phyloP scores from a whole-genome alignment of 1,284 basidiomycete species.

The Cryptococcus sp. region DNA sequence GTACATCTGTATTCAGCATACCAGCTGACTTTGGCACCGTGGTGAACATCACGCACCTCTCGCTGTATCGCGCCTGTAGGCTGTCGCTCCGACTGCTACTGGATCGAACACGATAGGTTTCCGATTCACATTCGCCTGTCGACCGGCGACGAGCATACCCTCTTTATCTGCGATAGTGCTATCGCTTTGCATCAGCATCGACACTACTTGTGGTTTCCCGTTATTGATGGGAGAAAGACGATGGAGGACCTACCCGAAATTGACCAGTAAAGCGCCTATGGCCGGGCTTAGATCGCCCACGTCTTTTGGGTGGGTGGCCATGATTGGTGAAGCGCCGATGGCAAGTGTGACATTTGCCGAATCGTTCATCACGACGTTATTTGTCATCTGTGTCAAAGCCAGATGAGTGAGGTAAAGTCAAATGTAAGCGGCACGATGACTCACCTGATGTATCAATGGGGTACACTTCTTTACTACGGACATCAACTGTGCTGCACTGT shows the following conservation, averaged over 20 bases:
- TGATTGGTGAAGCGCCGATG: slow-evolving; percentile 87
- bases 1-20: not conserved
- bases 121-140: slow-evolving; percentile 66
- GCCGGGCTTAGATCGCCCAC: slow-evolving; percentile 75
- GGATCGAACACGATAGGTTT: slow-evolving; percentile 92
- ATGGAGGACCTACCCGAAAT: slow-evolving; percentile 64
- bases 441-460: slow-evolving; percentile 79
- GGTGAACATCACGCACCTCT: slow-evolving; percentile 41
- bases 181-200: not conserved
- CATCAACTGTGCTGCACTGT: slow-evolving; percentile 58
- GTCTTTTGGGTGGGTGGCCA: slow-evolving; percentile 81
- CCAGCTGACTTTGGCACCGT: too few relatives aligned
- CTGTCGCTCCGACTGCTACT: slow-evolving; percentile 85
- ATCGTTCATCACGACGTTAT: slow-evolving; percentile 85
- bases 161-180: slow-evolving; percentile 67
- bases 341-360: slow-evolving; percentile 90
- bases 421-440: slow-evolving; percentile 8
- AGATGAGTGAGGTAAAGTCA: not conserved
- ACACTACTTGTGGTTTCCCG: too few relatives aligned
- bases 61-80: slow-evolving; percentile 64
- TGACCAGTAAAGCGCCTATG: slow-evolving; percentile 74
- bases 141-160: slow-evolving; percentile 76
- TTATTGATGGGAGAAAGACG: not conserved
- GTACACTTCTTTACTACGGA: slow-evolving; percentile 58
- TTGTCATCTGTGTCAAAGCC: slow-evolving; percentile 68